Conservation (phyloP, 495 filamentous ascomycete genomes). For the Penicillium paxilli region DNA sequence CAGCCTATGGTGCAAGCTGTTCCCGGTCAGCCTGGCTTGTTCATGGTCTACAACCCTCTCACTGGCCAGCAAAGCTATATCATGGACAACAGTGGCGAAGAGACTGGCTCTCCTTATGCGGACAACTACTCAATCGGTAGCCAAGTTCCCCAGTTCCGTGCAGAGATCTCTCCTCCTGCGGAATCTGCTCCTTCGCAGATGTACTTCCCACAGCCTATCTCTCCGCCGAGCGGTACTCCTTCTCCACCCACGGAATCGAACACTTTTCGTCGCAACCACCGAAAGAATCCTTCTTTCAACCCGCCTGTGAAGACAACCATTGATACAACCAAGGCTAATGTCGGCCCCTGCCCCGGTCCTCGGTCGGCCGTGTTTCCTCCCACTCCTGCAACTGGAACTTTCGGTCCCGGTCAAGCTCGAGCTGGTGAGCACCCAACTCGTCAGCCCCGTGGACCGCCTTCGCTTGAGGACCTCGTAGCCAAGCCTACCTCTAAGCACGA, state of each 20-base stretch:
- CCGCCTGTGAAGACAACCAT: slow-evolving; percentile 59
- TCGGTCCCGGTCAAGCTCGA: slow-evolving; percentile 89
- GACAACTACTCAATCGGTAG: slow-evolving; percentile 42
- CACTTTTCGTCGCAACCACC: slow-evolving; percentile 88
- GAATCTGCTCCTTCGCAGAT: slow-evolving; percentile 54
- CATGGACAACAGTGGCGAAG: slow-evolving; percentile 54
- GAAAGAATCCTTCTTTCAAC: slow-evolving; percentile 81
- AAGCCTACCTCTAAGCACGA: slow-evolving; percentile 93
- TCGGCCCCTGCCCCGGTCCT: slow-evolving; percentile 56
- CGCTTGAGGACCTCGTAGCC: slow-evolving; percentile 84
- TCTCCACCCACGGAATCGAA: slow-evolving; percentile 67
- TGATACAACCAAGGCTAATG: slow-evolving; percentile 59
- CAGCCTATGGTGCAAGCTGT: slow-evolving; percentile 70
- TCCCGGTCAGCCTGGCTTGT: slow-evolving; percentile 70
- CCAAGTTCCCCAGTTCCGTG: slow-evolving; percentile 62
- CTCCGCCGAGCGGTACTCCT: slow-evolving; percentile 69
- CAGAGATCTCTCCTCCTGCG: slow-evolving; percentile 79
- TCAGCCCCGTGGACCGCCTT: slow-evolving; percentile 90
- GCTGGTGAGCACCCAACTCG: slow-evolving; percentile 93
- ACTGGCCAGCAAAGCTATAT: slow-evolving; percentile 78
- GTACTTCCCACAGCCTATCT: slow-evolving; percentile 40
- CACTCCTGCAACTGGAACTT: slow-evolving; percentile 82
- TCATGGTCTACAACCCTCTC: slow-evolving; percentile 77
- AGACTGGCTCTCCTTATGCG: slow-evolving; percentile 34
- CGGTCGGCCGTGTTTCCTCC: slow-evolving; percentile 76